Evolutionary conservation across 2,329 filamentous ascomycete species (phyloP).

Genomic region (Colletotrichum endophyticum): DNA sequence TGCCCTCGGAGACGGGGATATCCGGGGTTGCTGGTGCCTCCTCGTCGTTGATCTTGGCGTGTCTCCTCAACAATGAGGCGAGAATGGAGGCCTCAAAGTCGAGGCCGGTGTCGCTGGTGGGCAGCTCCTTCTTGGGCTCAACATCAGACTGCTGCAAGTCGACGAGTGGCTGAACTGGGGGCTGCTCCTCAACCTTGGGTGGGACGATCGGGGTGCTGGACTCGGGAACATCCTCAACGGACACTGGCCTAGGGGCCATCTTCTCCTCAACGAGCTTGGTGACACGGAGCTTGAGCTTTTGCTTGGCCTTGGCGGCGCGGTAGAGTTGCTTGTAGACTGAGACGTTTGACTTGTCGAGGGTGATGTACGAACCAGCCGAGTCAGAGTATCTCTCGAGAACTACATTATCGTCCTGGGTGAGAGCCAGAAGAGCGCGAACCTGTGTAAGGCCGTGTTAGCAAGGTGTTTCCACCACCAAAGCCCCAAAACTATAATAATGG

Average conservation of each 20-base stretch:
- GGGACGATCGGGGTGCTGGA: slow-evolving; percentile 23
- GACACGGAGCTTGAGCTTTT: slow-evolving; percentile 90
- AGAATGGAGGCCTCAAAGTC: slow-evolving; percentile 23
- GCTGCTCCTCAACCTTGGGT: slow-evolving; percentile 24
- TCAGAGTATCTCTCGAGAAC: slow-evolving; percentile 94
- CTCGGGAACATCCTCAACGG: slow-evolving; percentile 57
- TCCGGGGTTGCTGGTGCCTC: slow-evolving; percentile 4
- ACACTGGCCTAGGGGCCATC: slow-evolving; percentile 44
- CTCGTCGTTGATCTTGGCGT: slow-evolving; percentile 18
- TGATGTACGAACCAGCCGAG: slow-evolving; percentile 81
- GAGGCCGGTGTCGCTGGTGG: slow-evolving; percentile 14
- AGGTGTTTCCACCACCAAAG: not conserved
- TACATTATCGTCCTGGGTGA: slow-evolving; percentile 66
- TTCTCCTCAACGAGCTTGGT: slow-evolving; percentile 43
- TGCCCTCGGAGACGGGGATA: slow-evolving; percentile 28
- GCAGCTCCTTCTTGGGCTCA: slow-evolving; percentile 18
- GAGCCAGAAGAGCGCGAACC: slow-evolving; percentile 73
- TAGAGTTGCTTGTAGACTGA: slow-evolving; percentile 96
- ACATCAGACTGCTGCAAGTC: slow-evolving; percentile 27
- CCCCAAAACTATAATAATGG: not conserved
- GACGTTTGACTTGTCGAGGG: slow-evolving; percentile 77
- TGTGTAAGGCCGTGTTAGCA: slow-evolving; percentile 35
- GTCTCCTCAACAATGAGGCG: slow-evolving; percentile 19
- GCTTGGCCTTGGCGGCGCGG: slow-evolving; percentile 95
- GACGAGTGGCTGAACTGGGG: slow-evolving; percentile 11